Percentiles rank a stretch among this genome's conserved stretches.
These are phyloP conservation scores for Didymella arachidicola DNA, from an alignment of 2,329 filamentous ascomycete genomes.

Conservation along the genomic window DNA sequence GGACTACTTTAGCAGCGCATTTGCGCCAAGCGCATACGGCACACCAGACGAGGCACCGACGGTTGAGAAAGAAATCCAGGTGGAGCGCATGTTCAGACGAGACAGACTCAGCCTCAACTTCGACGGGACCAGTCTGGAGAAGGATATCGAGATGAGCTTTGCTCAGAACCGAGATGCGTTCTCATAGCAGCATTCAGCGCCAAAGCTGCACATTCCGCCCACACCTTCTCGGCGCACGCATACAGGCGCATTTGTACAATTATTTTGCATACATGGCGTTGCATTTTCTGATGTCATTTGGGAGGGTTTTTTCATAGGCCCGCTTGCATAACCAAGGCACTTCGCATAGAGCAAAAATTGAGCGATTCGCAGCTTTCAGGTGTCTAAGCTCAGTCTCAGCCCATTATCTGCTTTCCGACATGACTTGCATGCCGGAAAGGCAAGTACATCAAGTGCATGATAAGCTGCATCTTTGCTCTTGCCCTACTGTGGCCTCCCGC, in stretches of 20 bases:
- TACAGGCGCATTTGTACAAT: slow-evolving; percentile 1
- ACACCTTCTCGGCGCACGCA: not conserved
- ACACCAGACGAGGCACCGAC: slow-evolving; percentile 54
- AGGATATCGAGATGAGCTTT: slow-evolving; percentile 40
- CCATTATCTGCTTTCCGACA: not conserved
- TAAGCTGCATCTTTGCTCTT: no score
- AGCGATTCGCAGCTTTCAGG: no score
- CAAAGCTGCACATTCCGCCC: not conserved
- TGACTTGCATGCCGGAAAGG: not conserved
- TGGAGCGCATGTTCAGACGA: slow-evolving; percentile 30
- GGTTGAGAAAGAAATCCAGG: slow-evolving; percentile 44
- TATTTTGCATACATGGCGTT: slow-evolving; percentile 6
- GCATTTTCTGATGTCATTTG: not conserved
- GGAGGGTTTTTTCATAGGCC: not conserved
- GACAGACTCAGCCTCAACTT: slow-evolving; percentile 27
- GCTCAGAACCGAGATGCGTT: slow-evolving; percentile 14
- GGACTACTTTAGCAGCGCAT: slow-evolving; percentile 12
- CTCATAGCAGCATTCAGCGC: not conserved
- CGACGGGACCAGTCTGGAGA: slow-evolving; percentile 30
- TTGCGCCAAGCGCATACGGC: slow-evolving; percentile 29
- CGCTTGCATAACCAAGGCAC: not conserved
- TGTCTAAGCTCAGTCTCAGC: no score
- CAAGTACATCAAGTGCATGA: no score
- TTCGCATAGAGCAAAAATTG: slow-evolving; percentile 1
- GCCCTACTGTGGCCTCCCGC: no score